These are phyloP conservation scores for Stenogyne calaminthoides DNA, from an alignment of 305 asterid species.

Conservation along the genomic window DNA sequence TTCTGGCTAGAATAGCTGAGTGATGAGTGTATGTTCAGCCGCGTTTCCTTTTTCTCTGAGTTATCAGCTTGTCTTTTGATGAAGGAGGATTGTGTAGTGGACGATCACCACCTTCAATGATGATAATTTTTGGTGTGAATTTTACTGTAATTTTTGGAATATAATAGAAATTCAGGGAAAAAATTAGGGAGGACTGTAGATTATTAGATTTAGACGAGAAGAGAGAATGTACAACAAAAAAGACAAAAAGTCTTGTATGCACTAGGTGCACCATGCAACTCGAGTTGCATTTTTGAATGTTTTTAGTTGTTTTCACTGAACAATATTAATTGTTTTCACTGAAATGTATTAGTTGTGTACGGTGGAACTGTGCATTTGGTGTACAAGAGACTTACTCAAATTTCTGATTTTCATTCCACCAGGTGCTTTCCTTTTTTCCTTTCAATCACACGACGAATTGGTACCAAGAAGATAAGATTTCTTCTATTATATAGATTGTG, in stretches of 20 bases:
- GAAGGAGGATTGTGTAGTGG: constrained; percentile 13
- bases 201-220: neutral
- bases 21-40: neutral
- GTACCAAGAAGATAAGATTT: constrained; percentile 6
- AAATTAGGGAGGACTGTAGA: neutral
- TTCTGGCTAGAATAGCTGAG: neutral
- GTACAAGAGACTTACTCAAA: neutral
- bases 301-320: no score
- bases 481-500: constrained; percentile 4
- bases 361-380: no score
- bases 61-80: neutral
- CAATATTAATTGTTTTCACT: no score
- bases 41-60: neutral
- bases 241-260: no score
- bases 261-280: no score
- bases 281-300: no score
- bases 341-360: no score
- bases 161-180: neutral
- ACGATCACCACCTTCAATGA: neutral
- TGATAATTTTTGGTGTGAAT: neutral
- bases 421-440: neutral
- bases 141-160: neutral
- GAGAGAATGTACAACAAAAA: neutral
- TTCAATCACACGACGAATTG: no score
- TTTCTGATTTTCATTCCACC: neutral